Percentiles rank a stretch among this genome's conserved stretches.
These are phyloP conservation scores for Didymella lethalis DNA, from an alignment of 2,329 filamentous ascomycete species.

Conservation along the genomic window DNA sequence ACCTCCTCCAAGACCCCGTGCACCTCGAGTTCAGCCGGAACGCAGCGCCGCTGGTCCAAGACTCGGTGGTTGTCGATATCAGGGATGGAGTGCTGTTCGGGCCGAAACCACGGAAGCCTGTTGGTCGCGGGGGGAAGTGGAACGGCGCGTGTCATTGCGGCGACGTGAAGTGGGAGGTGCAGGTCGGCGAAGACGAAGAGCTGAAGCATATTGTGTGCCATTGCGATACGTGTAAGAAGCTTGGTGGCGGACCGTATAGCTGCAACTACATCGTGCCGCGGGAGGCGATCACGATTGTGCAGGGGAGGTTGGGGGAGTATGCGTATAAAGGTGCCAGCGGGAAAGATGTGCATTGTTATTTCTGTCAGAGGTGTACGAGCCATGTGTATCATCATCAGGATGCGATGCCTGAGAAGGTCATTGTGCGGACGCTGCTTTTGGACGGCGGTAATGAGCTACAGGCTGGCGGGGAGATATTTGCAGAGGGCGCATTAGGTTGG, in stretches of 20 bases:
- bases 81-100: conserved; percentile 46
- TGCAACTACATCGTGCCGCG: conserved; percentile 49
- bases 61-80: conserved; percentile 46
- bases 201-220: conserved; percentile 46
- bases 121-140: conserved; percentile 18
- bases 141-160: conserved; percentile 47
- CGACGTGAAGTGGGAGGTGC: conserved; percentile 35
- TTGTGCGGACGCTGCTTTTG: conserved; percentile 51
- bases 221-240: conserved; percentile 48
- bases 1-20: conserved; percentile 42
- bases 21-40: conserved; percentile 41
- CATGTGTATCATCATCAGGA: conserved; percentile 54
- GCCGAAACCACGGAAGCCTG: conserved; percentile 30
- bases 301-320: conserved; percentile 39
- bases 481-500: conserved; percentile 48
- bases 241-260: conserved; percentile 47
- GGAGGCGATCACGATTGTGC: conserved; percentile 37
- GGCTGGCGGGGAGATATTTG: conserved; percentile 51
- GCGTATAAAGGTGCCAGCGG: conserved; percentile 46
- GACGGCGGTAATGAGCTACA: conserved; percentile 48
- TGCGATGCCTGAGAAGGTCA: conserved; percentile 51
- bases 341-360: conserved; percentile 50
- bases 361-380: conserved; percentile 50
- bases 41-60: conserved; percentile 44
- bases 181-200: conserved; percentile 32